These are phyloP conservation scores for Ophiostoma australiae DNA, from an alignment of 2,329 filamentous ascomycete species.

Conservation along the genomic window DNA sequence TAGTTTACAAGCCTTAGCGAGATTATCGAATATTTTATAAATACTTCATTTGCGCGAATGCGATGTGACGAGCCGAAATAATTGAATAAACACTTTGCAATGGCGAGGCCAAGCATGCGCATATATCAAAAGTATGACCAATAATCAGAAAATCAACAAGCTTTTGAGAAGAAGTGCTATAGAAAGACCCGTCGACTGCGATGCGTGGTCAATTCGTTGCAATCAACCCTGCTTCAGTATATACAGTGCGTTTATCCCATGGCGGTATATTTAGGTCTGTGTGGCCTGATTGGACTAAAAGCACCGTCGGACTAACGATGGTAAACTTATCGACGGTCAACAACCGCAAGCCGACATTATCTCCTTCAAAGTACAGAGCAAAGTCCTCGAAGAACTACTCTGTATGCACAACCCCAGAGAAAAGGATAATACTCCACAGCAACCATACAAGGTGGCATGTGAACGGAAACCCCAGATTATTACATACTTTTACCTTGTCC, in stretches of 20 bases:
- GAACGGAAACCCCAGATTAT: background rate
- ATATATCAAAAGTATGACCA: too few relatives aligned
- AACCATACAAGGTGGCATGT: background rate
- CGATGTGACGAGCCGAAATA: background rate
- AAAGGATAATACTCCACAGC: background rate
- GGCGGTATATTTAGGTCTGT: too few relatives aligned
- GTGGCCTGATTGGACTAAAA: too few relatives aligned
- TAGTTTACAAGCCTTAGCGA: background rate
- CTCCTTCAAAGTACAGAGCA: background rate
- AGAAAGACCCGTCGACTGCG: too few relatives aligned
- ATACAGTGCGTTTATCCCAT: too few relatives aligned
- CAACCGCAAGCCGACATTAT: too few relatives aligned
- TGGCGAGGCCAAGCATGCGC: background rate
- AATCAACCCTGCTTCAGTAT: too few relatives aligned
- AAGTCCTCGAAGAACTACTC: background rate
- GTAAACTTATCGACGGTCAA: too few relatives aligned
- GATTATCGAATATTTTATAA: background rate
- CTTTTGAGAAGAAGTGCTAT: too few relatives aligned
- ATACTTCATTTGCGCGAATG: background rate
- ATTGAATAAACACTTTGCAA: background rate
- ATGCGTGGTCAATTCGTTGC: too few relatives aligned
- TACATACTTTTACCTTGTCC: background rate
- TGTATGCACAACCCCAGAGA: background rate
- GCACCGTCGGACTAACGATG: too few relatives aligned
- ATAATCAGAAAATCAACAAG: too few relatives aligned